Base-by-base conservation (phyloP, 108 stramenopile genomes). In the Mayamaea pseudoterrestris region DNA sequence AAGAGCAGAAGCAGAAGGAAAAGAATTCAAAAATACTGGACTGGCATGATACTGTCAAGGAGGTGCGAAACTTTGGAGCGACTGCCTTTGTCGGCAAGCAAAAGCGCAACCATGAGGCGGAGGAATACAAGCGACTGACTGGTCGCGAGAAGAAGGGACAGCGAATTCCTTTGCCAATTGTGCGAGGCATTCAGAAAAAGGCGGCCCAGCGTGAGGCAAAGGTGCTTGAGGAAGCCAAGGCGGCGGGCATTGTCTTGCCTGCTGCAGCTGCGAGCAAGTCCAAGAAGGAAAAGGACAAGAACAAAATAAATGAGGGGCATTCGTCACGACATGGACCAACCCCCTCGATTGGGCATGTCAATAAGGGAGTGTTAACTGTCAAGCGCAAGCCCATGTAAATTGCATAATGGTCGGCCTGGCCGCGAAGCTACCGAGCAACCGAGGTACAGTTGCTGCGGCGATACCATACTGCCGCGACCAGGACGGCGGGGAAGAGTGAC, bases 291-390 rank as follows among this genome's bases (percentile, higher is more conserved):
- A 41, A 35, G 11, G 55, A 67, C 17, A 55, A 66, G 16, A 36
- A 35, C 8, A 7, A 39, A 14, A 2, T 11, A 21, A 20, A 51
- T n/a, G n/a, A n/a, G n/a, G n/a, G n/a, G n/a, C n/a, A n/a, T n/a
- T 24, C 55, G 7, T 57, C 60, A 27, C 36, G 41, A 22, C 61
- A 63, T 43, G 86, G 86, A 2, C 86, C 86, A 26, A 69, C 77
- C 4, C 86, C 86, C 7, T 70, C 47, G 46, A 71, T 83, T 50
- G 86, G 86, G 2, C 81, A 81, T 35, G 78, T 83, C 79, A 73
- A 50, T 13, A 66, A 63, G 30, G 86, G 86, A 14, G 65, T 83
- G 35, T 60, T 75, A 42, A 59, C 59, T 43, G 79, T 80, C 18
- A 65, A 73, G 32, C 27, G 26, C 24, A 44, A 44, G 13, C 32